These are phyloP conservation scores for Juncus inflexus DNA, from an alignment of 176 grass and related monocot species.

Conservation along the genomic window DNA sequence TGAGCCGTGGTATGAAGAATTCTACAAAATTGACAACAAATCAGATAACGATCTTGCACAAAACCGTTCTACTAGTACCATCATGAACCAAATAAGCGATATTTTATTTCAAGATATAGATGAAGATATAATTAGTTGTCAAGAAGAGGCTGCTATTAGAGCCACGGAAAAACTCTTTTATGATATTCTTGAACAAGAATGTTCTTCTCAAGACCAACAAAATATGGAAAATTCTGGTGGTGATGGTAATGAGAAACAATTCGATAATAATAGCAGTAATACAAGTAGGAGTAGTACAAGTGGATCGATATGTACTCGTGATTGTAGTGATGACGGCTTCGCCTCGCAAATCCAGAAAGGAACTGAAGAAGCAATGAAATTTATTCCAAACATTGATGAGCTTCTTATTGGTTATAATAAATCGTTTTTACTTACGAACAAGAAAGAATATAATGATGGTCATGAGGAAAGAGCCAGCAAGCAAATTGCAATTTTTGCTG, in stretches of 20 bases:
- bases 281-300: not conserved
- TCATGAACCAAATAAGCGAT: conserved; percentile 28
- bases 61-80: not conserved
- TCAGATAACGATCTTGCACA: no score
- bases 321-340: conserved; percentile 7
- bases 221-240: not conserved
- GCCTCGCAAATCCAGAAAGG: conserved; percentile 33
- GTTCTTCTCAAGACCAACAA: conserved; percentile 11
- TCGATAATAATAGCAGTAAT: not conserved
- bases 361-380: conserved; percentile 28
- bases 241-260: conserved; percentile 6
- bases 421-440: not conserved
- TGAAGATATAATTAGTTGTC: conserved; percentile 18
- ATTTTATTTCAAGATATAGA: conserved; percentile 37
- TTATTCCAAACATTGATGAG: conserved; percentile 37
- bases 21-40: no score
- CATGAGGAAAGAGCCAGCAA: conserved; percentile 36
- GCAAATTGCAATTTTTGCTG: conserved; percentile 24
- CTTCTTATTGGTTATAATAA: conserved; percentile 7
- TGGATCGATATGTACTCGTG: not conserved
- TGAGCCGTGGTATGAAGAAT: no score
- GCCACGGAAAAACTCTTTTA: conserved; percentile 31
- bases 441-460: conserved; percentile 8
- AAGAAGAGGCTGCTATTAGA: conserved; percentile 23
- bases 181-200: conserved; percentile 35